These are phyloP conservation scores for Mycena chlorophos DNA, from an alignment of 768 basidiomycete genomes.

Conservation along the genomic window DNA sequence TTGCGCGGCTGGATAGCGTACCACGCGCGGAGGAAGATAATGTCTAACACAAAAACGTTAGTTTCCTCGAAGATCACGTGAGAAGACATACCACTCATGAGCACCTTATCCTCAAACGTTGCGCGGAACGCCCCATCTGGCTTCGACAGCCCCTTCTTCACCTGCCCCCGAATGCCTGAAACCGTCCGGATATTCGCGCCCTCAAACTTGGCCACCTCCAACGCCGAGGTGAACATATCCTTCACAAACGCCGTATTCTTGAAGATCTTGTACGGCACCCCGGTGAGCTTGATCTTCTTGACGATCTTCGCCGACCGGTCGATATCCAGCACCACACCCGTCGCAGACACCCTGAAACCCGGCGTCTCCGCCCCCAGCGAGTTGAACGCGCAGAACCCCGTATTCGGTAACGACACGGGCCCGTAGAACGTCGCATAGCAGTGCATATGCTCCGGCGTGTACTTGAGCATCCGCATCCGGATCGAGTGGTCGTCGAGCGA, in stretches of 20 bases:
- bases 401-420: constrained; percentile 88
- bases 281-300: constrained; percentile 97
- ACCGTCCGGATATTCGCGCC: constrained; percentile 96
- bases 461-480: constrained; percentile 99
- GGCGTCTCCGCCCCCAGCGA: constrained; percentile 62
- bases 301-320: constrained; percentile 93
- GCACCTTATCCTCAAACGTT: constrained; percentile 96
- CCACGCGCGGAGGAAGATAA: constrained; percentile 96
- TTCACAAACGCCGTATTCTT: constrained; percentile 98
- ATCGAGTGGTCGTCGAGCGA: constrained; percentile 97
- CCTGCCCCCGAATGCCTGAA: constrained; percentile 92
- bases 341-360: constrained; percentile 88
- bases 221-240: constrained; percentile 92
- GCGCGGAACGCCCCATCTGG: constrained; percentile 95
- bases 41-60: constrained; percentile 52
- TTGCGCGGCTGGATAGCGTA: constrained; percentile 93
- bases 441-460: constrained; percentile 99
- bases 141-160: constrained; percentile 94
- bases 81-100: constrained; percentile 80
- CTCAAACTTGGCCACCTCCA: constrained; percentile 98
- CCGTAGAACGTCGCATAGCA: constrained; percentile 98
- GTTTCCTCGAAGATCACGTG: constrained; percentile 2
- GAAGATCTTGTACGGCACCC: constrained; percentile 94
- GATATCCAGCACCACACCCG: constrained; percentile 92
- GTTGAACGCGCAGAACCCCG: constrained; percentile 97